phyloP scores from a whole-genome alignment of 1,284 basidiomycete genomes.

The Cerrena zonata region DNA sequence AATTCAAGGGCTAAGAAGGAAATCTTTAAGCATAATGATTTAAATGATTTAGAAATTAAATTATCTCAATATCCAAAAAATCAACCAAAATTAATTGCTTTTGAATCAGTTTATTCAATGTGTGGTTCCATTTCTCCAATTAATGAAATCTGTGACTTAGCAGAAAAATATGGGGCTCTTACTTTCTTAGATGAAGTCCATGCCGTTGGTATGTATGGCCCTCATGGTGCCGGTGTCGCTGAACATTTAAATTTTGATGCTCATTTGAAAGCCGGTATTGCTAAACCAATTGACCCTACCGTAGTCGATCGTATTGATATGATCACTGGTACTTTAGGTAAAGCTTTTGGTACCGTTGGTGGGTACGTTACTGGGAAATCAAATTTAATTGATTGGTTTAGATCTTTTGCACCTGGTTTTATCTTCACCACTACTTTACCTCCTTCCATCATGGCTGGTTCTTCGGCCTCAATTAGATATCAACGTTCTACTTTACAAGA shows the following conservation, averaged over 20 bases:
- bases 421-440: constrained; percentile 99
- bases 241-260: constrained; percentile 95
- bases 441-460: constrained; percentile 87
- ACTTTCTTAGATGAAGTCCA: constrained; percentile 98
- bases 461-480: constrained; percentile 88
- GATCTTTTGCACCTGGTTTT: constrained; percentile 97
- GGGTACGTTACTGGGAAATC: constrained; percentile 96
- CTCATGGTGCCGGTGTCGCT: constrained; percentile 94
- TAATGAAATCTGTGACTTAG: constrained; percentile 92
- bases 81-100: constrained; percentile 93
- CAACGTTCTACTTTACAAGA: constrained; percentile 90
- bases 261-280: constrained; percentile 74
- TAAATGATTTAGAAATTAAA: constrained; percentile 87
- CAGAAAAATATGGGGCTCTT: constrained; percentile 93
- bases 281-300: constrained; percentile 71
- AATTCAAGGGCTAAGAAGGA: constrained; percentile 93
- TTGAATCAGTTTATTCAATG: constrained; percentile 99
- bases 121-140: constrained; percentile 97
- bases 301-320: constrained; percentile 96
- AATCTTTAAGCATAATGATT: constrained; percentile 97
- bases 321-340: constrained; percentile 95
- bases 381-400: constrained; percentile 90
- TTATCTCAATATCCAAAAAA: constrained; percentile 84
- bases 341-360: constrained; percentile 96
- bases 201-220: constrained; percentile 95